Evolutionary conservation across 2,329 filamentous ascomycete species (phyloP), one percentile per base, ranked within the genome.

Genomic region (Curvularia spicifera): DNA sequence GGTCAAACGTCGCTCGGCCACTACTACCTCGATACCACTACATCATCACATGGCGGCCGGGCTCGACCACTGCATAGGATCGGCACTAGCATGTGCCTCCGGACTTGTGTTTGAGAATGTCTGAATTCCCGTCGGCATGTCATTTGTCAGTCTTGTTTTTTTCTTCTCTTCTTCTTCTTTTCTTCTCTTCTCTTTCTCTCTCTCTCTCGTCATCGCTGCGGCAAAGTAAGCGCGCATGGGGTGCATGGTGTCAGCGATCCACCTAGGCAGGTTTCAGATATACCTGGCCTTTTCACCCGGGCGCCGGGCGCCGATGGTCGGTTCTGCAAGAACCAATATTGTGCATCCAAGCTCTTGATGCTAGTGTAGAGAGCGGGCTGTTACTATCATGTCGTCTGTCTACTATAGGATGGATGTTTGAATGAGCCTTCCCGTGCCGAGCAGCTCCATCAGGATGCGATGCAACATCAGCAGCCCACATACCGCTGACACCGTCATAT

Each of bases 211-310:
- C 9, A 33, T 13, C 12, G 31, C 12, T 33, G 31, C 31, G 31
- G 31, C 31, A 13, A 13, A 33, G 31, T 33, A 12, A 33, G 31
- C 46, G 50, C 43, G 49, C 49, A 47, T 53, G 12, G 54, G 28
- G 35, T 37, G 31, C 53, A 29, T 40, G 51, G 51, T 54, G 51
- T 57, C 58, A 53, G 43, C 56, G 56, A 55, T 54, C 60, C 64
- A 64, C 53, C 49, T 33, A 44, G 63, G 59, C 60, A 62, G 51
- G 65, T 69, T 69, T 67, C 63, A 69, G 47, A 53, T 67, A 53
- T 33, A 45, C 33, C 48, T 53, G 51, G 44, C 24, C 43, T 28
- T 43, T 53, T 46, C 35, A 22, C 33, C 51, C 28, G 43, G 43
- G 26, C 37, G 31, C 39, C 18, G 43, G 43, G 18, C 29, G 50